Base-by-base conservation (phyloP, 768 basidiomycete genomes). In the Mycena leptocephala region DNA sequence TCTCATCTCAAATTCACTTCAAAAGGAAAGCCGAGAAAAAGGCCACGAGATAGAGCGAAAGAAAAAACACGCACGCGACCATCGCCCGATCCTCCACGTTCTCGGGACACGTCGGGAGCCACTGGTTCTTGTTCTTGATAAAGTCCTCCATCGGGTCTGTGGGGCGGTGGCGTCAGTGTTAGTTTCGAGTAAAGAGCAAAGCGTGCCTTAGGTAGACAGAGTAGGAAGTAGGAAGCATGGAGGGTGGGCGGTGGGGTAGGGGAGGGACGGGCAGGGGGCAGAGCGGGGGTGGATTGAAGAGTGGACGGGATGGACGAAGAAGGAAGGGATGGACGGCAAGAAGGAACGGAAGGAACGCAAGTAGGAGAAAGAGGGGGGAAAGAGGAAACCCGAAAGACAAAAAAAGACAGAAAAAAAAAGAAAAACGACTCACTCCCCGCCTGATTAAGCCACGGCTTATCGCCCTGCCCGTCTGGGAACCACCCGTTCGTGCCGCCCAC, bases 401-500 rank as follows among this genome's bases (percentile, higher is more conserved):
- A 37, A n/a, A 55, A 37, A 28, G n/a, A 24, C 43, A 72, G 43
- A 24, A 37, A 64, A 32, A 41, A 51, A 53, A 59, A 51, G 24
- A 41, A 69, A 53, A 30, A 24, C 20, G n/a, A 86, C 89, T 69
- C 76, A 92, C 90, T 88, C 71, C 79, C 84, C 43, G 92, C 90
- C 22, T 85, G 85, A 81, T 96, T 92, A 37, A 92, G 88, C 95
- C 95, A 96, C 5, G 95, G 95, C 84, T 96, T 96, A 80, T 89
- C 87, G 22, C 95, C 96, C 55, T 94, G 91, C 13, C 86, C 90
- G 73, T 98, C 96, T 0, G 95, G 94, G 91, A 97, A 97, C 95
- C 95, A 97, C 10, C 96, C 96, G 77, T 91, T 95, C 43, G 95
- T 96, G 2, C 93, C 93, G 13, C 96, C 96, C 13, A 91, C 95